Evolutionary conservation across 2,329 filamentous ascomycete species (phyloP).

Genomic region (Cladobotryum mycophilum): DNA sequence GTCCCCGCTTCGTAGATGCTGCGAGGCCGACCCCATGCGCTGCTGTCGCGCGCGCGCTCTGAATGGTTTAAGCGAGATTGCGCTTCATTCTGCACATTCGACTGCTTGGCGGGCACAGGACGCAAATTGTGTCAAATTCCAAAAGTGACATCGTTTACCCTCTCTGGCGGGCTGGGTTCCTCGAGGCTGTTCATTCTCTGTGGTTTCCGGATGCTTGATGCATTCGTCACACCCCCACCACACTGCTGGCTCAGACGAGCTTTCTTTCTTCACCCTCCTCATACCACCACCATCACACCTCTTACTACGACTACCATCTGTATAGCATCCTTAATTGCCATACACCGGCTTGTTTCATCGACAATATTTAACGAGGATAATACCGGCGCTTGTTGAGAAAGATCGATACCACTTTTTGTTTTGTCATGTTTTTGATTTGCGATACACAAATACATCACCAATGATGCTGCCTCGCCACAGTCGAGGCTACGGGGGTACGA

Average conservation of each 20-base stretch:
- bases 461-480: constrained; percentile 27
- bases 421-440: constrained; percentile 25
- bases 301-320: constrained; percentile 29
- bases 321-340: constrained; percentile 45
- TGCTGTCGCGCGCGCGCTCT: constrained; percentile 28
- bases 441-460: constrained; percentile 22
- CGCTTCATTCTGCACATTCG: constrained; percentile 39
- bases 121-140: constrained; percentile 22
- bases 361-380: constrained; percentile 34
- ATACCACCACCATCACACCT: not conserved
- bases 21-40: constrained; percentile 27
- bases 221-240: constrained; percentile 11
- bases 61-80: constrained; percentile 30
- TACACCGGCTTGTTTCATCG: constrained; percentile 32
- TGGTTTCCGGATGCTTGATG: constrained; percentile 20
- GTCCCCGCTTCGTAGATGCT: constrained; percentile 27
- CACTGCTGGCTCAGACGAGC: constrained; percentile 24
- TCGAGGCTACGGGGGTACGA: constrained; percentile 36
- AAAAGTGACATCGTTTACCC: constrained; percentile 36
- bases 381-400: constrained; percentile 36
- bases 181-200: constrained; percentile 23
- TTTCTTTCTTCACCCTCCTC: not conserved
- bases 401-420: constrained; percentile 42
- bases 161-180: constrained; percentile 34
- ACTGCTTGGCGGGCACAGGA: constrained; percentile 43